Base-by-base conservation (phyloP, 2,329 filamentous ascomycete species). In the Ascochyta fabae region DNA sequence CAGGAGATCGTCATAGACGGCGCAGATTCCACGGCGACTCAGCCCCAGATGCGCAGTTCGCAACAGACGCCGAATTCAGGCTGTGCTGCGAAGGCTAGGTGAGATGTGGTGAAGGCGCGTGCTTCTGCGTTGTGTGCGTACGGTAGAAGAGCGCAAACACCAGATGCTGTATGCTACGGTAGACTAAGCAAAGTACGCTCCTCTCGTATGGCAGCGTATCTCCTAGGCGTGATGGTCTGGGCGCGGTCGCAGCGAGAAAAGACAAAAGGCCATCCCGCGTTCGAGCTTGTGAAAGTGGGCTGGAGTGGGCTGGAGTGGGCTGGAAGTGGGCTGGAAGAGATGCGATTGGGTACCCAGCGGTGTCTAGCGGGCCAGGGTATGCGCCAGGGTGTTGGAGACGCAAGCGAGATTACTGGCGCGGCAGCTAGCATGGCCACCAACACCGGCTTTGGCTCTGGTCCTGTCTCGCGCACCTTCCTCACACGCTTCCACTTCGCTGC, bases 331-430 rank as follows among this genome's bases (percentile, higher is more conserved):
- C 3, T 6, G 34, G 46, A 7, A 46, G 15, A 39, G 16, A 16
- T 42, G 42, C 42, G 36, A 51, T 53, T 50, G 55, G 56, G 39
- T 43, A 42, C 40, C 48, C 36, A 36, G 36, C 29, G 22, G 27
- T 34, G 13, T 26, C 26, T 31, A 15, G 39, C 38, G 39, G 35
- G 35, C 46, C 33, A 27, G 49, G 55, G 45, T 33, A 23, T 33
- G 26, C 23, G 33, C 33, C 33, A 4, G 33, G 33, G n/a, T 35
- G 33, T 10, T 26, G 43, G 33, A 46, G 33, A 26, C n/a, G 43
- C 39, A 56, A 62, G 58, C 61, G 62, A 67, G 54, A 64, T 66
- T 62, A 44, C 52, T 58, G 58, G 55, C 35, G 59, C 57, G 33
- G 46, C 47, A 36, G 38, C 33, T 49, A 50, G 53, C 53, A 56